Evolutionary conservation across 768 basidiomycete genomes (phyloP), one percentile per base, ranked within the genome.

Genomic region (Amanita brunnescens): DNA sequence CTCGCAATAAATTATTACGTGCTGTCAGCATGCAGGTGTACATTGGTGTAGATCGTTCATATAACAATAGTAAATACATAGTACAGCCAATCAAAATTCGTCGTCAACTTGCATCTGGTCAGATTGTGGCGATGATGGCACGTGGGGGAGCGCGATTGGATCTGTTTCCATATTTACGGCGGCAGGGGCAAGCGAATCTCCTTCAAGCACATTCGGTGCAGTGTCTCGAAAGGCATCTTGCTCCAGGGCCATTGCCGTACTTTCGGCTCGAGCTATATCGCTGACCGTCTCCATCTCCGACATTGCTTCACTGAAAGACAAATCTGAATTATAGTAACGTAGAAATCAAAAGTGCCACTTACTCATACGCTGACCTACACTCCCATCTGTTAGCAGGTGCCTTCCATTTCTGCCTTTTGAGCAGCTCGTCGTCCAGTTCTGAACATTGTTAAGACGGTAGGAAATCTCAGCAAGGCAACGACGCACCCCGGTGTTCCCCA

Each of bases 361-460:
- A 85, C 85, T 71, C 65, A 59, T 73, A 90, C 2, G 85, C 83
- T 35, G 74, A 72, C 20, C 79, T 74, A 58, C 83, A 83, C n/a
- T 74, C 74, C 12, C 74, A 69, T 43, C 78, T 73, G 16, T 76
- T 69, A 30, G 65, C 67, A 1, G 67, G 47, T 18, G 69, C 74
- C 61, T 80, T 87, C 77, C 83, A 88, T 51, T 73, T 73, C 61
- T 87, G 82, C 53, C 70, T 67, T 54, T 67, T 67, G 13, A 76
- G 80, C 1, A 90, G 69, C 46, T 80, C 79, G 12, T 73, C 64
- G 56, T 91, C 90, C 43, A 91, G 58, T 3, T 63, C 89, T 91
- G 49, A n/a, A 30, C 24, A 49, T 10, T 49, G 54, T n/a, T 16
- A 4, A 47, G 16, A 21, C 40, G 10, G n/a, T n/a, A n/a, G 20